Base-by-base conservation (phyloP, 179 eudicot genomes). In the Silene vulgaris region DNA sequence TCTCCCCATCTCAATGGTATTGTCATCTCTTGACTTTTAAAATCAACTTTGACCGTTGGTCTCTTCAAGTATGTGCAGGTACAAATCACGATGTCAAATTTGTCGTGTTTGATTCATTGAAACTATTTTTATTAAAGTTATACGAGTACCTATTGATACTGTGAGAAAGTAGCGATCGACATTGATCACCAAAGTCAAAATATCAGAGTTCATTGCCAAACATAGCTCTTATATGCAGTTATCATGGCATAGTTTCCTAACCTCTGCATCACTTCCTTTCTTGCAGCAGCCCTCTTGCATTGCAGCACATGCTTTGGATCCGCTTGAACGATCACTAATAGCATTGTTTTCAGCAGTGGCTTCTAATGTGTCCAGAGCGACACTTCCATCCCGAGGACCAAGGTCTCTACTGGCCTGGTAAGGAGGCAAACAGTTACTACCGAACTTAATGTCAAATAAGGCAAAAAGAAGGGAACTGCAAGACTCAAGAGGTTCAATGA, bases 221-320 rank as follows among this genome's bases (percentile, higher is more conserved):
- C 45, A 37, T 6, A 37, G 45, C 45, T 37, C 45, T 6, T 37
- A 37, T 37, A 37, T 37, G 45, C 29, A 63, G 6, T 3, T 3
- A 29, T 14, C 59, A 21, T 48, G 74, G 29, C 19, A 32, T 37
- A 43, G 73, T 77, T 73, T 26, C 68, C 81, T 84, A 43, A 95
- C 99, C 96, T 92, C 93, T 74, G 88, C 92, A 85, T 89, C 91
- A 80, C 88, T 94, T 78, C 88, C 96, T 88, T 88, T 90, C 81
- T 86, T 84, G 72, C 75, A 73, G 77, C 89, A 79, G 71, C 83
- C 86, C 72, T 81, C 79, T 75, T 83, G 84, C 71, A 84, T 77
- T 72, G 80, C 83, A 72, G 72, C 73, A 67, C 88, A 82, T 13
- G 93, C 83, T 82, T 84, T 82, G 48, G 82, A 87, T 65, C 88